phyloP scores from a whole-genome alignment of 1,139 yeast genomes.

The Scheffersomyces stambukii region DNA sequence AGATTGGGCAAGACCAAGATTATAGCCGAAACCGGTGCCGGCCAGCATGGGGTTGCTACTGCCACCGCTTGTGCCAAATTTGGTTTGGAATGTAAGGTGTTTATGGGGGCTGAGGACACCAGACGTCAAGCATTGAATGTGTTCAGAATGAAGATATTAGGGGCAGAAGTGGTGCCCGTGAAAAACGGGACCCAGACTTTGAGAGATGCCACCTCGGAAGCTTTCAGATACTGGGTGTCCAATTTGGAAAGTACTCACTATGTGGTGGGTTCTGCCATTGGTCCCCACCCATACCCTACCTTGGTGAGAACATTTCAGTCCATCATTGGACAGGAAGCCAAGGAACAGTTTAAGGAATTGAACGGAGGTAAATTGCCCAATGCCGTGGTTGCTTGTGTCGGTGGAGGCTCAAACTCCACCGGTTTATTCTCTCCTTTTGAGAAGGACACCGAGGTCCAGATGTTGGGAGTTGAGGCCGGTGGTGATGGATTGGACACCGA shows the following conservation, averaged over 20 bases:
- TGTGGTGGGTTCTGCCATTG: constrained; percentile 96
- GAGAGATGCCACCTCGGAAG: constrained; percentile 97
- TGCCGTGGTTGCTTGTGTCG: constrained; percentile 96
- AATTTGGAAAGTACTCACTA: constrained; percentile 83
- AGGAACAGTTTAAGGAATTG: constrained; percentile 76
- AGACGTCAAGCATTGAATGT: constrained; percentile 98
- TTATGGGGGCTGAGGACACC: constrained; percentile 99
- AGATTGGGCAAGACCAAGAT: constrained; percentile 86
- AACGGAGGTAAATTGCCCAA: constrained; percentile 85
- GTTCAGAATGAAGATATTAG: constrained; percentile 92
- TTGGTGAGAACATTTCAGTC: constrained; percentile 97
- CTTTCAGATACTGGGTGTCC: constrained; percentile 94
- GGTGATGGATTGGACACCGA: constrained; percentile 92
- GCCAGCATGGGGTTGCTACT: constrained; percentile 99
- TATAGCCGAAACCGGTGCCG: constrained; percentile 99
- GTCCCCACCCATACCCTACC: constrained; percentile 98
- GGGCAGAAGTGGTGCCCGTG: constrained; percentile 92
- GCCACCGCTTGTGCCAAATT: constrained; percentile 99
- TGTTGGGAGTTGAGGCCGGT: constrained; percentile 97
- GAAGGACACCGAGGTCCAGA: constrained; percentile 67
- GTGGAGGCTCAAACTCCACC: constrained; percentile 97
- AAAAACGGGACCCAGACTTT: constrained; percentile 93
- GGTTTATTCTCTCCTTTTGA: constrained; percentile 96
- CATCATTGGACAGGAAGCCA: constrained; percentile 93
- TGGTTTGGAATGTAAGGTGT: constrained; percentile 92